Base-by-base conservation (phyloP, 257 asterid species). In the Ajuga chamaepitys region DNA sequence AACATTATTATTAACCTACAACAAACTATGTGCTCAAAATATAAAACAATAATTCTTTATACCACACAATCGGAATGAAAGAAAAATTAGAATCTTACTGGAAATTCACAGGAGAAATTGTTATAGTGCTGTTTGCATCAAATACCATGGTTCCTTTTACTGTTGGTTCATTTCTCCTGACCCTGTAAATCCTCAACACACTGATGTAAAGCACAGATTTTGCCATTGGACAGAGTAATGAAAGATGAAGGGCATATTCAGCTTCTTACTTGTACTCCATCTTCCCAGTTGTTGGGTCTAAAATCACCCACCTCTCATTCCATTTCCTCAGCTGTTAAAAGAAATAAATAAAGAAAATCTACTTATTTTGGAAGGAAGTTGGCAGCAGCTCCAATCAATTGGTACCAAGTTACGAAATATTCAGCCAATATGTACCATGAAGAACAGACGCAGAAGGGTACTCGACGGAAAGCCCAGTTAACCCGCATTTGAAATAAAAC, bases 231-330 rank as follows among this genome's bases (percentile, higher is more conserved):
- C 11, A 24, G 44, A 67, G 21, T n/a, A 53, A 45, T 16, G 40
- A 65, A 25, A 34, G 51, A 32, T 44, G 58, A 52, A 22, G 69
- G 35, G 57, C 13, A 40, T 11, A 47, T 54, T 52, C 59, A 35
- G 69, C 35, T 64, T 62, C 92, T 78, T 81, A 94, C 99, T 94
- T 94, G 84, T 94, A 94, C 76, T 90, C 97, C 99, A 90, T 94
- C 75, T 83, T 90, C 74, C 99, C 97, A 52, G 99, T 88, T 66
- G 99, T 90, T 65, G 99, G 97, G 75, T 94, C 99, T 70, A 94
- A 81, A 74, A 85, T 85, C 78, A 94, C 95, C 99, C 99, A 94
- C 83, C 99, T 85, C 78, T 94, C 99, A 28, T 94, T 94, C 99
- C 99, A 94, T 70, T 90, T 94, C 78, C 90, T 79, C 69, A 94